These are phyloP conservation scores for Chaetoceros tenuissimus DNA, from an alignment of 108 stramenopile species.

Conservation along the genomic window DNA sequence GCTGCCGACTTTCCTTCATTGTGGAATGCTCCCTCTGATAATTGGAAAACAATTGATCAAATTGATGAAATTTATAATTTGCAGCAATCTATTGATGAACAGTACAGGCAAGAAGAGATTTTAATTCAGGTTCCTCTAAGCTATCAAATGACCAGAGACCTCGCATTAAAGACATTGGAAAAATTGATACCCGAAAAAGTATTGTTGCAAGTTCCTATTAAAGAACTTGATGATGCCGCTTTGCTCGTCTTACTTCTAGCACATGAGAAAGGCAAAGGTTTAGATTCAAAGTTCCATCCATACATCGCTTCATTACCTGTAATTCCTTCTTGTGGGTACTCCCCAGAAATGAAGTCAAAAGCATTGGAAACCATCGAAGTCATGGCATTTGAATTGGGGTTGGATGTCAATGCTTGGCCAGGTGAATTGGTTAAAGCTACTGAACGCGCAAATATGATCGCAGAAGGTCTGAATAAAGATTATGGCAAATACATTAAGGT, in stretches of 20 bases:
- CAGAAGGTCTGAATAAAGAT: constrained; percentile 17
- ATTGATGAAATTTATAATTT: background rate
- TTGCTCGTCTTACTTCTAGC: constrained; percentile 54
- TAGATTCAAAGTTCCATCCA: constrained; percentile 51
- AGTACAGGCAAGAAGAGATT: constrained; percentile 46
- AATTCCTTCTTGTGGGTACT: constrained; percentile 69
- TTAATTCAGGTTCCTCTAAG: constrained; percentile 57
- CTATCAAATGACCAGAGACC: constrained; percentile 69
- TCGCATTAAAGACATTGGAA: constrained; percentile 50
- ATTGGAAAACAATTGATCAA: background rate
- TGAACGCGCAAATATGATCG: constrained; percentile 47
- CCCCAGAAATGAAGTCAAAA: constrained; percentile 37
- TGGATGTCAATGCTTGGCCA: constrained; percentile 68
- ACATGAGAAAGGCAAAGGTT: constrained; percentile 62
- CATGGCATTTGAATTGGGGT: constrained; percentile 55
- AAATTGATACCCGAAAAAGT: constrained; percentile 42
- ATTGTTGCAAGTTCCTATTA: constrained; percentile 18
- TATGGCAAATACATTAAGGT: constrained; percentile 31
- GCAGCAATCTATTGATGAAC: background rate
- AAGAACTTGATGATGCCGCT: constrained; percentile 67
- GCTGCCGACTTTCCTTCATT: background rate
- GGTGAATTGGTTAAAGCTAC: constrained; percentile 59
- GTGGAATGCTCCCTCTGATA: background rate
- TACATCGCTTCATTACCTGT: constrained; percentile 74
- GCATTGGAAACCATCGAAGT: constrained; percentile 59